These are phyloP conservation scores for Fomitopsis serialis DNA, from an alignment of 768 basidiomycete species.

Conservation along the genomic window DNA sequence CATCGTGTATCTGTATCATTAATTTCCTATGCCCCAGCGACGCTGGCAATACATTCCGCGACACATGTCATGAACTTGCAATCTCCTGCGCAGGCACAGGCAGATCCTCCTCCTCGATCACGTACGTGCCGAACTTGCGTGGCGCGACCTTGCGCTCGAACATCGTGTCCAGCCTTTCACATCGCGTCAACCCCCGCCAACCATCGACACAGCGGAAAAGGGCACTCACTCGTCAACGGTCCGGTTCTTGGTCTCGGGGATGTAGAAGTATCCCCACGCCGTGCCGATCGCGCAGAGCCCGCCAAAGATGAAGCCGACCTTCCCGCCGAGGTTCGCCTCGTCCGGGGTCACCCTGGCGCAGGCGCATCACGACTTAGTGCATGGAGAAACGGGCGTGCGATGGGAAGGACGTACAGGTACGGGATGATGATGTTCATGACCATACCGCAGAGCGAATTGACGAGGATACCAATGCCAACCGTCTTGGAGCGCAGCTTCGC, in stretches of 20 bases:
- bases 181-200: background rate
- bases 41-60: too few relatives aligned
- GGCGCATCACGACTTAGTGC: background rate
- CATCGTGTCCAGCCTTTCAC: background rate
- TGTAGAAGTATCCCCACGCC: conserved; percentile 1
- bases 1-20: too few relatives aligned
- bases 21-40: too few relatives aligned
- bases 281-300: background rate
- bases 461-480: conserved; percentile 4
- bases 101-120: background rate
- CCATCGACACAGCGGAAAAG: background rate
- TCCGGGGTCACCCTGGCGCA: background rate
- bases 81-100: background rate
- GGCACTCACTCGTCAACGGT: conserved; percentile 3
- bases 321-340: conserved; percentile 7
- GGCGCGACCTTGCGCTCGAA: conserved; percentile 1
- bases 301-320: conserved; percentile 6
- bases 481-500: conserved; percentile 4
- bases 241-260: conserved; percentile 4
- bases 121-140: conserved; percentile 1
- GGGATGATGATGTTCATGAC: conserved; percentile 4
- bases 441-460: conserved; percentile 4
- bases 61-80: background rate
- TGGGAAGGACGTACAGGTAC: conserved; percentile 1
- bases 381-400: background rate